Percentiles rank a stretch among this genome's conserved stretches.
Evolutionary conservation across 2,329 filamentous ascomycete genomes (phyloP).

Genomic region (Botrytis cinerea): DNA sequence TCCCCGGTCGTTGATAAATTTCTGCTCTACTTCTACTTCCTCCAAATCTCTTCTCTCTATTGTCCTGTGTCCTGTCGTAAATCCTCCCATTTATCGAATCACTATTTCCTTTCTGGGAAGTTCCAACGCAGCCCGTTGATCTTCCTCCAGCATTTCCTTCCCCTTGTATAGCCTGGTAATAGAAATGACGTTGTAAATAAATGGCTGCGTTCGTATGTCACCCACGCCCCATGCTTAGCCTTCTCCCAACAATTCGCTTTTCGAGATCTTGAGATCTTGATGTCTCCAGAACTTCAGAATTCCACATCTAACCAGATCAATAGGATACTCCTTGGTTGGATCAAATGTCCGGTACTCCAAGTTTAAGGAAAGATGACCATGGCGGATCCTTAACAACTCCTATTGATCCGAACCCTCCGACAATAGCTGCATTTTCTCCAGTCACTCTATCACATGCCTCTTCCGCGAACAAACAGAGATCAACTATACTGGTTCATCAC

Average conservation of each 20-base stretch:
- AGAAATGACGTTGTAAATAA: slow-evolving; percentile 41
- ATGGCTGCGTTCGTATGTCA: slow-evolving; percentile 43
- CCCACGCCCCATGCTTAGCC: slow-evolving; percentile 22
- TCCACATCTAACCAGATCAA: slow-evolving; percentile 27
- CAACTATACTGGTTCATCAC: slow-evolving; percentile 92
- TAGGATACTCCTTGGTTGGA: slow-evolving; percentile 44
- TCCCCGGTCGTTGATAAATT: neutral
- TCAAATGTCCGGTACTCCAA: slow-evolving; percentile 41
- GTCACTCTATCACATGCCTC: slow-evolving; percentile 67
- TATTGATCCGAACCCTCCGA: slow-evolving; percentile 59
- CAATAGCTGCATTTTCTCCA: slow-evolving; percentile 88
- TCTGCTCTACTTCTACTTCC: neutral
- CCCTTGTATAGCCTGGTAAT: slow-evolving; percentile 27
- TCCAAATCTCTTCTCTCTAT: neutral
- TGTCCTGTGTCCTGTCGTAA: neutral
- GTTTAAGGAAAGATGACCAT: slow-evolving; percentile 37
- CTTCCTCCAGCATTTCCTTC: neutral
- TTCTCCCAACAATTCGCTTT: slow-evolving; percentile 11
- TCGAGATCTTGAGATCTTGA: too few relatives aligned
- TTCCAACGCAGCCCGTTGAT: neutral
- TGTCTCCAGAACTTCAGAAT: neutral
- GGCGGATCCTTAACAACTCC: slow-evolving; percentile 31
- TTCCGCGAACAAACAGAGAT: slow-evolving; percentile 72
- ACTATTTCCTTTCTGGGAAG: slow-evolving; percentile 2
- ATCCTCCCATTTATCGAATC: neutral